Conservation (phyloP, 179 eudicot species). For the Beta macrorhiza region DNA sequence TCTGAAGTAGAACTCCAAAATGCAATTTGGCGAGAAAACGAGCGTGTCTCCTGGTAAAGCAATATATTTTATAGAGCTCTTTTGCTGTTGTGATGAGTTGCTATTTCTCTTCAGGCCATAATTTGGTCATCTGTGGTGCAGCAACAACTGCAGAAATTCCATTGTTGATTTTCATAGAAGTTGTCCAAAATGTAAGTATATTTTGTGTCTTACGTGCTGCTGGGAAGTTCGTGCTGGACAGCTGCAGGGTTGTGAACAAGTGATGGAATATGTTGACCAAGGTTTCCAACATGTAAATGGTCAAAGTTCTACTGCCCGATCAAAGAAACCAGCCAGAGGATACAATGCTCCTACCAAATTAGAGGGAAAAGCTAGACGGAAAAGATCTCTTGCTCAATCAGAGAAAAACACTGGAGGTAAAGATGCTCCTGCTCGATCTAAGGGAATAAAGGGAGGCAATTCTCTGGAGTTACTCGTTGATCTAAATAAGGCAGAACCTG, state of each 20-base stretch:
- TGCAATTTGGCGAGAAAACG: conserved; percentile 30
- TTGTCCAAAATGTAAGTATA: conserved; percentile 55
- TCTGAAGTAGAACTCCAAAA: conserved; percentile 38
- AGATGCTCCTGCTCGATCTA: not conserved
- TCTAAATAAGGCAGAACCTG: conserved; percentile 15
- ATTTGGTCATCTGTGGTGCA: conserved; percentile 34
- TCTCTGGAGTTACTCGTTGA: not conserved
- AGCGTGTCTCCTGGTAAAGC: conserved; percentile 63
- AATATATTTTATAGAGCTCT: not conserved
- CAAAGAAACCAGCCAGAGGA: conserved; percentile 5
- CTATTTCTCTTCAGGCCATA: conserved; percentile 16
- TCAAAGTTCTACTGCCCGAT: conserved; percentile 1
- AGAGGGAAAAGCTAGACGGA: not conserved
- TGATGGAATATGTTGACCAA: conserved; percentile 28
- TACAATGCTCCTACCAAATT: not conserved
- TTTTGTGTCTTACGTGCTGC: conserved; percentile 68
- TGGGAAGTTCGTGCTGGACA: conserved; percentile 57
- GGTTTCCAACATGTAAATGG: conserved; percentile 45
- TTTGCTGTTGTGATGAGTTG: conserved; percentile 13
- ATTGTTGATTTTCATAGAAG: conserved; percentile 61
- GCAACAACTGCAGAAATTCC: conserved; percentile 63
- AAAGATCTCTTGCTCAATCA: not conserved
- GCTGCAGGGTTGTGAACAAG: conserved; percentile 43
- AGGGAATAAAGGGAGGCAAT: not conserved
- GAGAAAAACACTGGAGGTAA: not conserved